A percentile compares a stretch with the other conserved stretches of the same genome.
phyloP scores from a whole-genome alignment of 2,329 filamentous ascomycete genomes.

The Pseudogymnoascus sp. region DNA sequence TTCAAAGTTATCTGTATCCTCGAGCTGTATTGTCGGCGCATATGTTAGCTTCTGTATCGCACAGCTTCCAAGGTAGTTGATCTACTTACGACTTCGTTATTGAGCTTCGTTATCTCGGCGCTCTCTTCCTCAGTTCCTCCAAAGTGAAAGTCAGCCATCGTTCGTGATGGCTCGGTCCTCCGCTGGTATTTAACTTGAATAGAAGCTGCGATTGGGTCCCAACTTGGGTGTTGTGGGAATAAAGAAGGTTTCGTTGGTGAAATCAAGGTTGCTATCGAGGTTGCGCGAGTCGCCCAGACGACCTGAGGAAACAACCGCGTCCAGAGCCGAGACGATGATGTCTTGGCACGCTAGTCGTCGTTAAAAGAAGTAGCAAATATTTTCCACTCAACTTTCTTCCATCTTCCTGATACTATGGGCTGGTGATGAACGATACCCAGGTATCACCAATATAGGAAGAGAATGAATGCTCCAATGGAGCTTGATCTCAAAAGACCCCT shows the following conservation, averaged over 20 bases:
- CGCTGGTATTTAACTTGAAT: background rate
- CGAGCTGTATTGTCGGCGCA: slow-evolving; percentile 21
- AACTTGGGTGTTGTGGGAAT: background rate
- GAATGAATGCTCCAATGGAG: slow-evolving; percentile 49
- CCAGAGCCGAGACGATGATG: background rate
- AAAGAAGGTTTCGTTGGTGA: background rate
- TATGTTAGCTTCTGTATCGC: slow-evolving; percentile 15
- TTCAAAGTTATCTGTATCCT: slow-evolving; percentile 85
- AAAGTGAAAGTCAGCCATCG: slow-evolving; percentile 68
- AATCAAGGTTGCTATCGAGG: slow-evolving; percentile 2
- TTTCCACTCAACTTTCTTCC: slow-evolving; percentile 22
- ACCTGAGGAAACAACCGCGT: background rate
- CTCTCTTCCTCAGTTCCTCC: slow-evolving; percentile 75
- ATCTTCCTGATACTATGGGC: slow-evolving; percentile 35
- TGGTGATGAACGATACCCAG: slow-evolving; percentile 53
- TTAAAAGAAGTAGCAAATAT: slow-evolving; percentile 10
- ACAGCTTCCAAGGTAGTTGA: background rate
- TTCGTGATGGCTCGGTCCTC: background rate
- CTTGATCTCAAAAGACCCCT: slow-evolving; percentile 55
- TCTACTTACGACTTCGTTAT: slow-evolving; percentile 65
- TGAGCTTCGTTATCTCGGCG: slow-evolving; percentile 72
- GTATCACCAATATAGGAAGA: slow-evolving; percentile 62
- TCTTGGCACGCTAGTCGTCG: slow-evolving; percentile 13
- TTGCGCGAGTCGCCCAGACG: slow-evolving; percentile 4
- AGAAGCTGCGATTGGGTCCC: background rate